A percentile compares a stretch with the other conserved stretches of the same genome.
Evolutionary conservation across 495 filamentous ascomycete genomes (phyloP).

Genomic region (Penicillium waksmanii): DNA sequence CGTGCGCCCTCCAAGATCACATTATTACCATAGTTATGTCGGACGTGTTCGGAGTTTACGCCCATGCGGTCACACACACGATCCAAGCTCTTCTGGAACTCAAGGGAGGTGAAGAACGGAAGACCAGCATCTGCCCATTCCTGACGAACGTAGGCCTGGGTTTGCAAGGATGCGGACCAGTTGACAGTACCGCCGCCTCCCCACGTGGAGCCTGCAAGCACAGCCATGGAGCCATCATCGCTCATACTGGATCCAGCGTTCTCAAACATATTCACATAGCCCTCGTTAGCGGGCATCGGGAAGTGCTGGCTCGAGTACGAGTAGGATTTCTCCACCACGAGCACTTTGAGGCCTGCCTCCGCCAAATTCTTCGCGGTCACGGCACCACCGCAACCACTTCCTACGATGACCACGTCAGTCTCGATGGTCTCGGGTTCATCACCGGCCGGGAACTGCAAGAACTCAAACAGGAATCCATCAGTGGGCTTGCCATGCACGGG

Average conservation of each 20-base stretch:
- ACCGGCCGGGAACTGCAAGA: constrained; percentile 53
- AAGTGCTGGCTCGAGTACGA: constrained; percentile 71
- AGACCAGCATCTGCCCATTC: constrained; percentile 80
- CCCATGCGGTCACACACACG: constrained; percentile 76
- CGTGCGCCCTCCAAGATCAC: constrained; percentile 74
- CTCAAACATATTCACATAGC: constrained; percentile 64
- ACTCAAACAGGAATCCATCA: constrained; percentile 57
- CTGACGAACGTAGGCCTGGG: constrained; percentile 75
- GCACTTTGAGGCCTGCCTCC: constrained; percentile 70
- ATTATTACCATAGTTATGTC: constrained; percentile 71
- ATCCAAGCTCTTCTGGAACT: constrained; percentile 78
- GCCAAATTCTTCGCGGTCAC: constrained; percentile 82
- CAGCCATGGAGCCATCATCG: constrained; percentile 64
- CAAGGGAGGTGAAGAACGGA: constrained; percentile 74
- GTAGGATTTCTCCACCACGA: constrained; percentile 83
- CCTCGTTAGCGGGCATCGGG: constrained; percentile 69
- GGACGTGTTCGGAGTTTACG: constrained; percentile 65
- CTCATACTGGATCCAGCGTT: constrained; percentile 53
- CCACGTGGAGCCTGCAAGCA: constrained; percentile 75
- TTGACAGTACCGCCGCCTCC: constrained; percentile 89
- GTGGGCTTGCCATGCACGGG: constrained; percentile 63
- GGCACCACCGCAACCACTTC: constrained; percentile 85
- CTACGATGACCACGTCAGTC: constrained; percentile 82
- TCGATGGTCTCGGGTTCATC: constrained; percentile 60
- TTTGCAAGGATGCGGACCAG: constrained; percentile 84